Base-by-base conservation (phyloP, 331 rosid species). In the Quercus lobata region DNA sequence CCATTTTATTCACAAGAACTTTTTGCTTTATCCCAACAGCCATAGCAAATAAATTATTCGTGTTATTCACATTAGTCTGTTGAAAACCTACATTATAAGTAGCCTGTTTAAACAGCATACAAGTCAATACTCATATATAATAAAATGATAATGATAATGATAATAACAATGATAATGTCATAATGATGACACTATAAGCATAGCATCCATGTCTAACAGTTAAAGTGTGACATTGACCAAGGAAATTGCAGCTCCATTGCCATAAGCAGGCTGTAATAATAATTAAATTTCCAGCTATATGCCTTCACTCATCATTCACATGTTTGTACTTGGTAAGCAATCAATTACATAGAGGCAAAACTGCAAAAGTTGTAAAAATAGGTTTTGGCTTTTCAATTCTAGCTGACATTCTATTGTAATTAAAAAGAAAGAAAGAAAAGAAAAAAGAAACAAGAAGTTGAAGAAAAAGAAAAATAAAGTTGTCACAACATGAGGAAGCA, bases 21-120 rank as follows among this genome's bases (percentile, higher is more conserved):
- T 82, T 87, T 83, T 95, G 99, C 78, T 87, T 89, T 71, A 91
- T 85, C 80, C 99, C 99, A 7, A 88, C 94, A 1, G 97, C 91
- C 83, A 85, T 78, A 7, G 96, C 96, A 52, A 95, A 83, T 79
- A 95, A 83, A 83, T 70, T 85, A 60, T 79, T 30, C 22, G 92
- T 75, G 25, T 69, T 55, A 71, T 84, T 89, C 71, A 19, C 81
- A 56, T 49, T 80, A 71, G 73, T 71, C 92, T 89, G 84, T 72
- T 82, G 25, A 81, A 75, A 46, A 27, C 19, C 15, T n/a, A n/a
- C 25, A 10, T 34, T 2, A 68, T 68, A 68, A 68, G 72, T 7
- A 34, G 27, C 29, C 72, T 68, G 72, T 68, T 60, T 35, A 68
- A 68, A 68, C 72, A 34, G 16, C 53, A 68, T 19, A 34, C 69